Evolutionary conservation across 352 stramenopile genomes (phyloP).

Genomic region (Pythium apleroticum): DNA sequence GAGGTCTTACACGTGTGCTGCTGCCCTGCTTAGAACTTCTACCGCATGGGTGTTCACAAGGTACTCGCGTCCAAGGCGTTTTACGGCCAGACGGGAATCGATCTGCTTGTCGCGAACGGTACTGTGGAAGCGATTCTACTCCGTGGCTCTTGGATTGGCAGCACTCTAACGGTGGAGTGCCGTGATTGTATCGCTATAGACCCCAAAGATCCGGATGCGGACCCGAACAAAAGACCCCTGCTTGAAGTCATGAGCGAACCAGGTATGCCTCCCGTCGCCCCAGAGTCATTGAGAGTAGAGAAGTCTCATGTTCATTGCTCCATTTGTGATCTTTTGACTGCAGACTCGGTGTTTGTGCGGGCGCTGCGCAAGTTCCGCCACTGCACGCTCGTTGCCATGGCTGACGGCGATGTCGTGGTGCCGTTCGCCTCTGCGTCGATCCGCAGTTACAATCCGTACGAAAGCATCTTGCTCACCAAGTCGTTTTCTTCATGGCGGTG

Average conservation of each 20-base stretch:
- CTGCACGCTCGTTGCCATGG: slow-evolving; percentile 74
- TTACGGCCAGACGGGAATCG: slow-evolving; percentile 74
- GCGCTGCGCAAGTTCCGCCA: slow-evolving; percentile 56
- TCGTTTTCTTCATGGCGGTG: slow-evolving; percentile 65
- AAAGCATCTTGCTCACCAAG: slow-evolving; percentile 48
- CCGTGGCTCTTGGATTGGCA: no score
- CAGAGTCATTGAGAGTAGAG: no score
- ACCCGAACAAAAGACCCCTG: slow-evolving; percentile 31
- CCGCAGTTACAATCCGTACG: slow-evolving; percentile 68
- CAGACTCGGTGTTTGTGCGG: slow-evolving; percentile 50
- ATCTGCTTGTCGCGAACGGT: slow-evolving; percentile 52
- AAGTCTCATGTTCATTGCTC: neutral
- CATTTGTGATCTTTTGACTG: neutral
- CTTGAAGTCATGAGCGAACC: slow-evolving; percentile 68
- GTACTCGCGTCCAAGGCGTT: slow-evolving; percentile 59
- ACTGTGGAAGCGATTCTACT: neutral
- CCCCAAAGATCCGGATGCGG: slow-evolving; percentile 5
- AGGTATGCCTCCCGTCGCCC: slow-evolving; percentile 19
- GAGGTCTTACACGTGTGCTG: neutral
- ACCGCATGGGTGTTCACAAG: slow-evolving; percentile 69
- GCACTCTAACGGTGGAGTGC: no score
- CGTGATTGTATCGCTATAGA: slow-evolving; percentile 11
- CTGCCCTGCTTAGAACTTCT: slow-evolving; percentile 49
- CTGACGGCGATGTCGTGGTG: slow-evolving; percentile 73
- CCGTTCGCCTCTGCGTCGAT: slow-evolving; percentile 74